These are phyloP conservation scores for Yamadazyma taylorii DNA, from an alignment of 1,139 yeast genomes.

Conservation along the genomic window DNA sequence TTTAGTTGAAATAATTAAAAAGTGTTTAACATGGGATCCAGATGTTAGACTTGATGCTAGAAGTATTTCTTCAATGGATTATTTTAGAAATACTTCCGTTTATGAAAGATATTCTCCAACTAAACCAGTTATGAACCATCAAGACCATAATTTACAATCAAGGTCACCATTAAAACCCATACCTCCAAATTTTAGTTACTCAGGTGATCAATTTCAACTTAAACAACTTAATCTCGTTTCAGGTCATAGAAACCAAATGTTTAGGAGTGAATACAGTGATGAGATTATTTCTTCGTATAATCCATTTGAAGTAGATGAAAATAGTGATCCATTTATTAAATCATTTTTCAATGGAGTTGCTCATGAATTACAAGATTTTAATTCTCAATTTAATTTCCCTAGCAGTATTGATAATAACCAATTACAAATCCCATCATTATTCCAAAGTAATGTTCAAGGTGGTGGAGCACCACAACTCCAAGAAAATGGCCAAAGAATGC, in stretches of 20 bases:
- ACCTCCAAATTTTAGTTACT: background rate
- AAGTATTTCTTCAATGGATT: conserved; percentile 47
- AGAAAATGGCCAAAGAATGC: too few species aligned
- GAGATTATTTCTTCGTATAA: background rate
- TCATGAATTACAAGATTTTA: too few species aligned
- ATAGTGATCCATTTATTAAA: background rate
- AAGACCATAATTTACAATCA: background rate
- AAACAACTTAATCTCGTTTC: background rate
- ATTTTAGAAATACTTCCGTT: conserved; percentile 45
- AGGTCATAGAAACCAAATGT: background rate
- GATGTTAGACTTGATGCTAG: conserved; percentile 48
- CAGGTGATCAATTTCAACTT: background rate
- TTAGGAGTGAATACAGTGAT: background rate
- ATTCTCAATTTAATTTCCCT: too few species aligned
- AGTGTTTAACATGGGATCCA: conserved; percentile 70
- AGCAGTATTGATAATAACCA: too few species aligned
- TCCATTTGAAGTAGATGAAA: conserved; percentile 1
- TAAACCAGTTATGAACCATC: background rate
- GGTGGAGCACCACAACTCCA: too few species aligned
- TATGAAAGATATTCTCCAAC: conserved; percentile 7
- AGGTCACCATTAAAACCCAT: background rate
- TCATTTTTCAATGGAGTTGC: background rate
- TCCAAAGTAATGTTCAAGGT: too few species aligned
- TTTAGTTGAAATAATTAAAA: conserved; percentile 51
- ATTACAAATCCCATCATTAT: too few species aligned